A percentile compares a stretch with the other conserved stretches of the same genome.
Conservation (phyloP, 2,329 filamentous ascomycete species). For the Calonectria pseudoreteaudii region DNA sequence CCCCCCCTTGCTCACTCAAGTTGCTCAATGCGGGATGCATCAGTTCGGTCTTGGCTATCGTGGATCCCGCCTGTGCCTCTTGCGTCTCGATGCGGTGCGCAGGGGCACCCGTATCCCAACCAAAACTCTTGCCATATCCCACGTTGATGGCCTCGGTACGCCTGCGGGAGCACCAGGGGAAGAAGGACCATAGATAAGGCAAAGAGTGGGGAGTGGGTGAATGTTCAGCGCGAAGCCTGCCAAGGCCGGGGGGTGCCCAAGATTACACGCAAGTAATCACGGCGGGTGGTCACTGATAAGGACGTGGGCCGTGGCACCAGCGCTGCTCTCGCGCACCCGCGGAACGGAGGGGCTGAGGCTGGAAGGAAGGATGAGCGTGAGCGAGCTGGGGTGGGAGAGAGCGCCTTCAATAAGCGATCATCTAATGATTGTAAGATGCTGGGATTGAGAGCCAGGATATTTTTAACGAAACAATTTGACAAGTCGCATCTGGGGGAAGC, state of each 20-base stretch:
- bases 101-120: slow-evolving; percentile 3
- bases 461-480: slow-evolving; percentile 18
- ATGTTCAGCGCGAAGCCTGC: not conserved
- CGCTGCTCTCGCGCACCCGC: not conserved
- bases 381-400: not conserved
- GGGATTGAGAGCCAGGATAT: slow-evolving; percentile 4
- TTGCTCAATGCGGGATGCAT: not conserved
- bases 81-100: not conserved
- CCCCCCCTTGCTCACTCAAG: not conserved
- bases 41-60: slow-evolving; percentile 3
- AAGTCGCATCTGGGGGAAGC: slow-evolving; percentile 13
- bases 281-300: slow-evolving; percentile 16
- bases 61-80: not conserved
- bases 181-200: slow-evolving; percentile 21
- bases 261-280: slow-evolving; percentile 4
- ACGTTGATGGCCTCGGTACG: not conserved
- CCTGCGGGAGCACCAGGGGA: not conserved
- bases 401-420: slow-evolving; percentile 12
- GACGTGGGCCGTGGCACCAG: slow-evolving; percentile 7
- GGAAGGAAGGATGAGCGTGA: not conserved
- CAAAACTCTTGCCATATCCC: slow-evolving; percentile 19
- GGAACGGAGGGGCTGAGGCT: slow-evolving; percentile 2
- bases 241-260: not conserved
- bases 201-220: slow-evolving; percentile 17
- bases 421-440: not conserved